phyloP scores from a whole-genome alignment of 192 early-diverging fungal genomes.

The Entophlyctis luteolus region DNA sequence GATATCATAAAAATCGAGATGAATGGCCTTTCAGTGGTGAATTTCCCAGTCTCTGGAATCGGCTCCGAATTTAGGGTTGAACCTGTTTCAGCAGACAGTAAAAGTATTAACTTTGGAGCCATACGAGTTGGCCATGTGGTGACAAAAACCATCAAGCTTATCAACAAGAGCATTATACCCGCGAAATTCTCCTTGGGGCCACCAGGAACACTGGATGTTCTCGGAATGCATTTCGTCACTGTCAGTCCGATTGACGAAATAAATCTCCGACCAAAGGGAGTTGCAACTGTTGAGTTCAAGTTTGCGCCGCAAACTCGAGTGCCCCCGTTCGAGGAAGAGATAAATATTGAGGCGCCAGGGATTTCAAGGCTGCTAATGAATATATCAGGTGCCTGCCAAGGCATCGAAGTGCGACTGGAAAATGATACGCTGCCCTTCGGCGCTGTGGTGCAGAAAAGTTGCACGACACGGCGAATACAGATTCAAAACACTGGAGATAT shows the following conservation, averaged over 20 bases:
- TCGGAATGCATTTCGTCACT: conserved; percentile 28
- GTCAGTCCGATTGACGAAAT: conserved; percentile 30
- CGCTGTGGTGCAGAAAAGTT: conserved; percentile 56
- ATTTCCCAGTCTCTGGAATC: conserved; percentile 42
- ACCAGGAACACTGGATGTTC: conserved; percentile 29
- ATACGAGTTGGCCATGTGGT: conserved; percentile 47
- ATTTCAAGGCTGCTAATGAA: conserved; percentile 37
- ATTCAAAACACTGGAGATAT: conserved; percentile 58
- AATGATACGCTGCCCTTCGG: conserved; percentile 61
- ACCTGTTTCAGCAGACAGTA: conserved; percentile 32
- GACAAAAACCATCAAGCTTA: conserved; percentile 36
- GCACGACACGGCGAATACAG: conserved; percentile 48
- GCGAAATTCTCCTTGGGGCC: conserved; percentile 45
- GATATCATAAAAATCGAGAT: conserved; percentile 55
- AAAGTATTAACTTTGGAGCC: conserved; percentile 55
- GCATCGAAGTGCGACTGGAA: conserved; percentile 55
- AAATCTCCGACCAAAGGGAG: conserved; percentile 45
- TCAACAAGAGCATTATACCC: conserved; percentile 51
- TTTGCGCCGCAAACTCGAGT: conserved; percentile 50
- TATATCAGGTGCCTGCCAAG: conserved; percentile 54
- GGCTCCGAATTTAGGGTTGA: conserved; percentile 51
- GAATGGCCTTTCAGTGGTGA: conserved; percentile 46
- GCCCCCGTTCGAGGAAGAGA: conserved; percentile 50
- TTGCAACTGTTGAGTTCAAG: conserved; percentile 39
- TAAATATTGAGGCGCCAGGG: conserved; percentile 45